These are phyloP conservation scores for Euphrasia arctica DNA, from an alignment of 305 asterid genomes.

Conservation along the genomic window DNA sequence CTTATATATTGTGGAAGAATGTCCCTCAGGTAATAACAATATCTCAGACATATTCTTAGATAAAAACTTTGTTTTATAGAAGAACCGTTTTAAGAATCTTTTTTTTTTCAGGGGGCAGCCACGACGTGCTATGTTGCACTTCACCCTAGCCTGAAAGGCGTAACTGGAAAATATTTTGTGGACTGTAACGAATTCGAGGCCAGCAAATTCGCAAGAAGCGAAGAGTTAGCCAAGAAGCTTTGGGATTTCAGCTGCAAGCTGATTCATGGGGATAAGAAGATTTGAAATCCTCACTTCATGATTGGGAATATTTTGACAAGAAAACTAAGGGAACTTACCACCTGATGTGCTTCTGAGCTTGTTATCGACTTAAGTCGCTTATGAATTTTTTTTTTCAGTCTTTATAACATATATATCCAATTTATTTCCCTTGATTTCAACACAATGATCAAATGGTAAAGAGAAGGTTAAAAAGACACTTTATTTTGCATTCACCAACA, in stretches of 20 bases:
- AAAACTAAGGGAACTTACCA: neutral
- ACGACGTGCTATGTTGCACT: constrained; percentile 87
- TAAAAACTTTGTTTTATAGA: too few species aligned
- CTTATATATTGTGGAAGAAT: constrained; percentile 70
- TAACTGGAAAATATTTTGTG: constrained; percentile 63
- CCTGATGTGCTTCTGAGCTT: too few species aligned
- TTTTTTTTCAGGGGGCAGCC: constrained; percentile 70
- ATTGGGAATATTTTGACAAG: neutral
- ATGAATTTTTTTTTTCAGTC: neutral
- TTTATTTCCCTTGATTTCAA: neutral
- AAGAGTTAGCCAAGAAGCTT: constrained; percentile 52
- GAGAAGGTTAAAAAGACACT: constrained; percentile 18
- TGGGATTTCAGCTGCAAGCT: constrained; percentile 83
- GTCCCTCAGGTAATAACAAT: constrained; percentile 62
- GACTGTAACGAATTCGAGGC: constrained; percentile 68
- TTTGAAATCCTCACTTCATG: neutral
- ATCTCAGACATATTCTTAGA: constrained; percentile 7
- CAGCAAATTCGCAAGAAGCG: constrained; percentile 41
- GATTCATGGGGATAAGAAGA: constrained; percentile 41
- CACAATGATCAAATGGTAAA: constrained; percentile 19
- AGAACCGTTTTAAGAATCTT: neutral
- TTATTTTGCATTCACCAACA: constrained; percentile 21
- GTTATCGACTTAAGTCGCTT: too few species aligned
- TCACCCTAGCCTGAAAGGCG: constrained; percentile 65
- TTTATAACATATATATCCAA: too few species aligned